Percentiles rank a stretch among this genome's conserved stretches.
Evolutionary conservation across 306 rosid genomes (phyloP).

Genomic region (Vigna nakashimae): DNA sequence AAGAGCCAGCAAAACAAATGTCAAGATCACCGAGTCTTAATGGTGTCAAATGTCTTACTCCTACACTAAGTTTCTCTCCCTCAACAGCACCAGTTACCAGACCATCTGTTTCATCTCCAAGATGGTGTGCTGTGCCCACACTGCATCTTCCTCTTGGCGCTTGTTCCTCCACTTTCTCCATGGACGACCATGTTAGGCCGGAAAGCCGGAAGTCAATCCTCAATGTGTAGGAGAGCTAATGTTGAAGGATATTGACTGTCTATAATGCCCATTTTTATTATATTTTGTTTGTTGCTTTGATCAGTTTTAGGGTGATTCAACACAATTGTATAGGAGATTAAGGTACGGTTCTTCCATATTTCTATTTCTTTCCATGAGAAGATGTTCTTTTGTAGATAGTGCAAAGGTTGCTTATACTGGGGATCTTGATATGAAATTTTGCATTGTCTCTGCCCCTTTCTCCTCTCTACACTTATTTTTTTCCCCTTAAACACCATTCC

Average conservation of each 20-base stretch:
- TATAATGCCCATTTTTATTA: slow-evolving; percentile 34
- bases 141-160: slow-evolving; percentile 63
- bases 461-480: not conserved
- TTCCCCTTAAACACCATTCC: not conserved
- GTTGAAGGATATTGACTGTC: slow-evolving; percentile 71
- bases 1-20: slow-evolving; percentile 69
- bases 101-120: slow-evolving; percentile 59
- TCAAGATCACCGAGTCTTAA: slow-evolving; percentile 70
- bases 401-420: slow-evolving; percentile 34
- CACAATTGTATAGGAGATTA: slow-evolving; percentile 65
- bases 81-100: slow-evolving; percentile 56
- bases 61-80: slow-evolving; percentile 64
- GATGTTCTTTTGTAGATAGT: slow-evolving; percentile 60
- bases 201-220: slow-evolving; percentile 60
- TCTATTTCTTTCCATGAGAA: slow-evolving; percentile 38
- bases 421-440: slow-evolving; percentile 24
- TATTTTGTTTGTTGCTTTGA: not conserved
- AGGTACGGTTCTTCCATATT: slow-evolving; percentile 51
- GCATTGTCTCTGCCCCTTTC: not conserved
- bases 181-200: slow-evolving; percentile 61
- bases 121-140: slow-evolving; percentile 47
- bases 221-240: slow-evolving; percentile 52
- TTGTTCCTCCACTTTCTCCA: slow-evolving; percentile 56
- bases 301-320: slow-evolving; percentile 52
- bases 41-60: slow-evolving; percentile 57